These are phyloP conservation scores for Hymenoscyphus occultus DNA, from an alignment of 2,329 filamentous ascomycete species.

Conservation along the genomic window DNA sequence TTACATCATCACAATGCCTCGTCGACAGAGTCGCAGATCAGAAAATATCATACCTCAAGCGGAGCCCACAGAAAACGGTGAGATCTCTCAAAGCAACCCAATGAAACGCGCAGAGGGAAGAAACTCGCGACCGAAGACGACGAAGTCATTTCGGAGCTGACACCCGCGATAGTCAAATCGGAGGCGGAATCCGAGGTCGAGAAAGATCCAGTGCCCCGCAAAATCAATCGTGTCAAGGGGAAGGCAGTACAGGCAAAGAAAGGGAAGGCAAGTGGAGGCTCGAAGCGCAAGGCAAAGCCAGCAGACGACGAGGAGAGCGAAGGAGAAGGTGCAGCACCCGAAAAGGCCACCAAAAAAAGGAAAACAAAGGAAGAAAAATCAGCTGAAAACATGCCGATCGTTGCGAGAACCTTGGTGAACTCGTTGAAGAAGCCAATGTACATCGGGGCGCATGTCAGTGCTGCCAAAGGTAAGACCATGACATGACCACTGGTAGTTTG, in stretches of 20 bases:
- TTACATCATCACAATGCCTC: slow-evolving; percentile 25
- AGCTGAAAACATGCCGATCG: slow-evolving; percentile 60
- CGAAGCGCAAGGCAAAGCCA: slow-evolving; percentile 32
- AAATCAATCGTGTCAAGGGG: slow-evolving; percentile 22
- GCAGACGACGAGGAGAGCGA: slow-evolving; percentile 28
- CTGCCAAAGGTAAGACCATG: slow-evolving; percentile 66
- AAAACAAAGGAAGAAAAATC: slow-evolving; percentile 58
- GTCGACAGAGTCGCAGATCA: slow-evolving; percentile 26
- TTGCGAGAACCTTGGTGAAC: slow-evolving; percentile 59
- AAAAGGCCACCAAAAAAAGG: slow-evolving; percentile 40
- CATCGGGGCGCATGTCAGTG: slow-evolving; percentile 89
- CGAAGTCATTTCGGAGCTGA: not conserved
- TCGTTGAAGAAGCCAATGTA: slow-evolving; percentile 70
- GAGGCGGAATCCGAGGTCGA: slow-evolving; percentile 1
- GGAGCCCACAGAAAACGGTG: slow-evolving; percentile 8
- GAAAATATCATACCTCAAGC: slow-evolving; percentile 11
- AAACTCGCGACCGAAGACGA: slow-evolving; percentile 2
- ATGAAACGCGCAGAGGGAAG: slow-evolving; percentile 20
- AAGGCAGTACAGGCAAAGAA: slow-evolving; percentile 24
- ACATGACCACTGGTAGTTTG: not conserved
- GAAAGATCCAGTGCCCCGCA: slow-evolving; percentile 8
- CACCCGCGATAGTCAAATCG: not conserved
- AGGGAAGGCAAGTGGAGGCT: slow-evolving; percentile 21
- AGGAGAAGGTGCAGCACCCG: slow-evolving; percentile 22
- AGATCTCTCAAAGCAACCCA: slow-evolving; percentile 7